phyloP scores from a whole-genome alignment of 2,329 filamentous ascomycete species.

The Hymenoscyphus albidus region DNA sequence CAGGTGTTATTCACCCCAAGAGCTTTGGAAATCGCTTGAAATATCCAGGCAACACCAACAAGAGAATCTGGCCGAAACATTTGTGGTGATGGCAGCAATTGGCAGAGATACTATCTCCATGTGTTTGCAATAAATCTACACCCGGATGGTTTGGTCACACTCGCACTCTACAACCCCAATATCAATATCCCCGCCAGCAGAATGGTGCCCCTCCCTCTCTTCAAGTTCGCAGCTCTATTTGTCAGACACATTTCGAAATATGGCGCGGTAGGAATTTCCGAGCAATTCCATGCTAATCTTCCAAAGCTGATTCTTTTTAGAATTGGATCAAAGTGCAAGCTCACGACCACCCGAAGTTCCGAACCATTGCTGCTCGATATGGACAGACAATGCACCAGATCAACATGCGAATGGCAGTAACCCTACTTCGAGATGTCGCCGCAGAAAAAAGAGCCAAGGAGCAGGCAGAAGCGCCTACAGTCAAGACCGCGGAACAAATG shows the following conservation, averaged over 20 bases:
- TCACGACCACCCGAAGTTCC: conserved; percentile 60
- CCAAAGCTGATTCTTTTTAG: conserved; percentile 37
- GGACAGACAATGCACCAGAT: conserved; percentile 63
- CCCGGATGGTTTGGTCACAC: background rate
- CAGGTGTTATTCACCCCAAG: background rate
- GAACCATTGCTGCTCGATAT: conserved; percentile 56
- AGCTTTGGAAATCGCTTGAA: background rate
- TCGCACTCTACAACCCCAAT: background rate
- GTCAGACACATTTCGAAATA: conserved; percentile 66
- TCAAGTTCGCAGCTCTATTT: conserved; percentile 63
- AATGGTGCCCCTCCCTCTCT: conserved; percentile 64
- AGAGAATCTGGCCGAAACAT: background rate
- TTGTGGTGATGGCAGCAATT: background rate
- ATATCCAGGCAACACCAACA: background rate
- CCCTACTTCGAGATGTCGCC: conserved; percentile 53
- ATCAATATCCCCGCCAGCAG: conserved; percentile 13
- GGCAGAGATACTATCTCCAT: background rate
- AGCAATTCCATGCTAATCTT: background rate
- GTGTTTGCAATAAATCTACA: conserved; percentile 6
- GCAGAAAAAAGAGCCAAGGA: conserved; percentile 58
- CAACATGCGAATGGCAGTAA: conserved; percentile 62
- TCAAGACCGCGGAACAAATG: conserved; percentile 60
- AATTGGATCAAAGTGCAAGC: conserved; percentile 64
- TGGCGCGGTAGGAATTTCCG: conserved; percentile 53
- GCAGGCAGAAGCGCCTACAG: conserved; percentile 59